Evolutionary conservation across 306 rosid species (phyloP), one percentile per base, ranked within the genome.

Genomic region (Prunus mume): DNA sequence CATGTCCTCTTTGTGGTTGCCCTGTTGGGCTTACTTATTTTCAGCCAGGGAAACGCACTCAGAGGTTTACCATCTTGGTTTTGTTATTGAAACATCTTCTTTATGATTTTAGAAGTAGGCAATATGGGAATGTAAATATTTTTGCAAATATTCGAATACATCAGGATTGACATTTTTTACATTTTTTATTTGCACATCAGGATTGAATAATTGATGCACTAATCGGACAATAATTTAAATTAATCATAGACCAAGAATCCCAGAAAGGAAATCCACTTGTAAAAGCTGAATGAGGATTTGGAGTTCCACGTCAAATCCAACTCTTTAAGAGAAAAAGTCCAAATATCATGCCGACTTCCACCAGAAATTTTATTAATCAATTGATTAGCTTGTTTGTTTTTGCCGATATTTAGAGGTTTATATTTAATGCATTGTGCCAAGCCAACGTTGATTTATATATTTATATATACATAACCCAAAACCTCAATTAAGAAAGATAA

Each of bases 221-320:
- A 56, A 56, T 56, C 28, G 32, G 27, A 60, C 17, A 24, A 11
- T 12, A 60, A 13, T 25, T 55, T 55, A 55, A 19, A n/a, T 55
- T n/a, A n/a, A 55, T n/a, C 27, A 55, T n/a, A 55, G 27, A n/a
- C 4, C 61, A 9, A 58, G 65, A 58, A 17, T 69, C 25, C 14
- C 25, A 3, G 0, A 27, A 52, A 54, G 73, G 68, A 64, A 38
- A 41, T 41, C 67, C 72, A 79, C 78, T 65, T 10, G 78, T 72
- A 3, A 65, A 45, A 79, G 70, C 28, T 72, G 0, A 38, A 4
- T 5, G 49, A 6, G 5, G 15, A 63, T 30, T 72, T 57, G 45
- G 68, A 41, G 17, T 61, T 62, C 76, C 80, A 51, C 72, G n/a
- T 69, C 72, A 19, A 50, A 45, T 51, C 66, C 79, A 32, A 68